phyloP scores from a whole-genome alignment of 345 rosid genomes.

The Kernera saxatilis region DNA sequence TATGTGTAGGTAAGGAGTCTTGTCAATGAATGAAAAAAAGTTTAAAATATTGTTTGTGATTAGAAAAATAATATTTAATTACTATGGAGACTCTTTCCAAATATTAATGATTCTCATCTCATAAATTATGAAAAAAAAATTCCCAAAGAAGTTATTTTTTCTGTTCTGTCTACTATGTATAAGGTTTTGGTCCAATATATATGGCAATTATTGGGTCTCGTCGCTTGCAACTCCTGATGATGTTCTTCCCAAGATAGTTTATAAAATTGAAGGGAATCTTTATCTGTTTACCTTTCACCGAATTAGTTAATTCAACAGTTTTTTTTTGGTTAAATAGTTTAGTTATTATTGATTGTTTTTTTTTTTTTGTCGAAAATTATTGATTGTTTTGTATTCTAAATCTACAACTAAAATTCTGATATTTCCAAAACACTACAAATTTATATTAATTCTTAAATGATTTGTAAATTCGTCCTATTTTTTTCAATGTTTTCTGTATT shows the following conservation, averaged over 20 bases:
- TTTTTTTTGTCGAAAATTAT: no score
- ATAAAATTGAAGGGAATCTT: conserved; percentile 10
- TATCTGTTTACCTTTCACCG: neutral
- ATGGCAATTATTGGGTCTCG: conserved; percentile 17
- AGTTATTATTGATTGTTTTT: neutral
- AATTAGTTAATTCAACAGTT: neutral
- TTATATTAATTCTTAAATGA: neutral
- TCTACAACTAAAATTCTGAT: neutral
- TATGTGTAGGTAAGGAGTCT: neutral
- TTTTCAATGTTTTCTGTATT: no score
- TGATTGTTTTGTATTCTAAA: neutral
- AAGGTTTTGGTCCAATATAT: conserved; percentile 15
- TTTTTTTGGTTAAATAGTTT: neutral
- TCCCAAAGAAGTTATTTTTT: neutral
- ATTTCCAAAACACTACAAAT: no score
- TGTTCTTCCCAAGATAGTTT: neutral
- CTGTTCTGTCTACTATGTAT: neutral
- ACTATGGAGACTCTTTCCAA: conserved; percentile 1
- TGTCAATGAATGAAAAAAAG: neutral
- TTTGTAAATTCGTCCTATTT: neutral
- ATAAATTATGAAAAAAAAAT: neutral
- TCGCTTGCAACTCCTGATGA: conserved; percentile 11
- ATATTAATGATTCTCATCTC: neutral
- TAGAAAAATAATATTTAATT: neutral
- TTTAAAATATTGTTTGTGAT: neutral